Evolutionary conservation across 495 filamentous ascomycete genomes (phyloP).

Genomic region (Tirmania nivea): DNA sequence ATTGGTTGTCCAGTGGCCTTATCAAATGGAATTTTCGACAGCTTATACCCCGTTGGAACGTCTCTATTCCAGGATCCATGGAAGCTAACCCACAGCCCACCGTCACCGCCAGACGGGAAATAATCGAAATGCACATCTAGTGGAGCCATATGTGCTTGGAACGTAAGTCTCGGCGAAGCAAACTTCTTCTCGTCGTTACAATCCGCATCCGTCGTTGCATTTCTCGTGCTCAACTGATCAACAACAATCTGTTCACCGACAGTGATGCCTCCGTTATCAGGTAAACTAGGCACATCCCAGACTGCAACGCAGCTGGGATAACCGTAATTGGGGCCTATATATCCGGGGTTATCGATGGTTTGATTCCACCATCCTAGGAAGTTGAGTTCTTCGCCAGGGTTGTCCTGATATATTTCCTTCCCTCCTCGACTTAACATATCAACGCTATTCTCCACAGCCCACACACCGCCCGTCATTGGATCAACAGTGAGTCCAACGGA

Average conservation of each 20-base stretch:
- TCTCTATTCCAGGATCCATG: conserved; percentile 37
- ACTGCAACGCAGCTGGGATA: conserved; percentile 48
- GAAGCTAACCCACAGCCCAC: conserved; percentile 21
- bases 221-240: conserved; percentile 22
- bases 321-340: conserved; percentile 18
- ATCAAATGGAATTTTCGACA: conserved; percentile 27
- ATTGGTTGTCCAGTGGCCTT: conserved; percentile 23
- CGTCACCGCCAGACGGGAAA: neutral
- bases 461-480: conserved; percentile 32
- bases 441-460: conserved; percentile 49
- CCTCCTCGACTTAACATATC: conserved; percentile 37
- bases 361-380: conserved; percentile 39
- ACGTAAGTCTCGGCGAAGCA: conserved; percentile 29
- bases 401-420: conserved; percentile 41
- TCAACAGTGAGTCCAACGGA: conserved; percentile 44
- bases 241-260: conserved; percentile 21
- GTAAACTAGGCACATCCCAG: conserved; percentile 32
- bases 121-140: conserved; percentile 36
- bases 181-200: conserved; percentile 22
- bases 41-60: conserved; percentile 33
- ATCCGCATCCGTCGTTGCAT: conserved; percentile 21
- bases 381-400: conserved; percentile 57
- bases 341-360: conserved; percentile 18
- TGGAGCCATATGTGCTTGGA: conserved; percentile 39
- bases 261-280: conserved; percentile 6